Conservation (phyloP, 306 rosid genomes). For the Cicer cuneatum region DNA sequence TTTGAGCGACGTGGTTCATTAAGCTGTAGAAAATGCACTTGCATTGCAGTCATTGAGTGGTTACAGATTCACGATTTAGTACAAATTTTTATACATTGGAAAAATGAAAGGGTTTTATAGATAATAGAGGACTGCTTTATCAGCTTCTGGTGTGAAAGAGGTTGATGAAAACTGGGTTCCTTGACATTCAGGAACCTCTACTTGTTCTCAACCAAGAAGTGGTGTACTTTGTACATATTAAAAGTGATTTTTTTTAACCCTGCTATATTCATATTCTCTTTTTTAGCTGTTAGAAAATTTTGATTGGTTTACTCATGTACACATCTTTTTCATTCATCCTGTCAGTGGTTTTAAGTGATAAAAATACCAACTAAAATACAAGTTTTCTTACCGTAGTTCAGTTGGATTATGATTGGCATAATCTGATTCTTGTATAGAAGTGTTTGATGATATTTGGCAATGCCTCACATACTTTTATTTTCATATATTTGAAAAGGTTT, state of each 20-base stretch:
- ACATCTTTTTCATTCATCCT: conserved; percentile 10
- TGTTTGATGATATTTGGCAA: conserved; percentile 10
- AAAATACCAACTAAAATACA: background rate
- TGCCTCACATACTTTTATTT: conserved; percentile 8
- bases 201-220: conserved; percentile 18
- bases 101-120: conserved; percentile 13
- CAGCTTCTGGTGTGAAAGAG: conserved; percentile 29
- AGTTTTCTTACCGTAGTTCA: background rate
- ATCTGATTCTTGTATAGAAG: conserved; percentile 1
- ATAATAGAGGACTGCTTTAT: background rate
- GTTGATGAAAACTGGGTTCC: conserved; percentile 31
- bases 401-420: conserved; percentile 26
- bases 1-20: conserved; percentile 32
- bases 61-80: conserved; percentile 26
- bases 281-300: conserved; percentile 34
- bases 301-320: conserved; percentile 21
- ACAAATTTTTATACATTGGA: conserved; percentile 30
- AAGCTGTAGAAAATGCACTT: conserved; percentile 23
- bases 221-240: conserved; percentile 15
- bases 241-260: conserved; percentile 25
- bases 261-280: conserved; percentile 21
- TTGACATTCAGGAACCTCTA: conserved; percentile 35
- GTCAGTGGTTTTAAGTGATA: conserved; percentile 11
- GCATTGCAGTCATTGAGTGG: conserved; percentile 35
- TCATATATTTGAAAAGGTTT: conserved; percentile 3